A percentile compares a stretch with the other conserved stretches of the same genome.
Conservation (phyloP, 495 filamentous ascomycete species). For the Lophiostoma macrostomum region DNA sequence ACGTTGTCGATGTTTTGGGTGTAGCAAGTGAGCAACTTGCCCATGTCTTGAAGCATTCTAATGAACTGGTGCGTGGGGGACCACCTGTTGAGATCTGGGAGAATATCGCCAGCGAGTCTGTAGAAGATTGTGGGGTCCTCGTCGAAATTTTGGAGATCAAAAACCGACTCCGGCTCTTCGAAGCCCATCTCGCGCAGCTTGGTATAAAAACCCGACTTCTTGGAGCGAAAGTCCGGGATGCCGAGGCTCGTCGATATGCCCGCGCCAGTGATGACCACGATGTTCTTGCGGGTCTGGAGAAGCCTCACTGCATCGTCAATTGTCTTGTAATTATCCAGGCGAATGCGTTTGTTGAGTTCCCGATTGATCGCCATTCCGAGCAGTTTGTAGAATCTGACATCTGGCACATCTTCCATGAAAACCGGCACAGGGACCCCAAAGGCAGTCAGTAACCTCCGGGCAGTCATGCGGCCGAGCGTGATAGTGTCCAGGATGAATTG, state of each 20-base stretch:
- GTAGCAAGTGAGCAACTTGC: constrained; percentile 92
- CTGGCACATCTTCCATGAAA: constrained; percentile 51
- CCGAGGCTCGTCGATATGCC: constrained; percentile 76
- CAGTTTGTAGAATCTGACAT: constrained; percentile 67
- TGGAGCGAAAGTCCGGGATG: constrained; percentile 68
- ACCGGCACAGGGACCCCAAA: constrained; percentile 77
- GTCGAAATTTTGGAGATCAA: constrained; percentile 81
- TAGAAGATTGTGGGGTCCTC: constrained; percentile 84
- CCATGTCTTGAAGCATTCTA: constrained; percentile 84
- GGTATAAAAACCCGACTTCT: constrained; percentile 72
- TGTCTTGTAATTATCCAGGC: constrained; percentile 77
- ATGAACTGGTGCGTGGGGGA: constrained; percentile 96
- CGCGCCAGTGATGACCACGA: constrained; percentile 91
- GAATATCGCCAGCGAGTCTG: constrained; percentile 83
- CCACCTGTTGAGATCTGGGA: constrained; percentile 69
- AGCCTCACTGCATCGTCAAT: constrained; percentile 82
- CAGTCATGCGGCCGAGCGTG: constrained; percentile 62
- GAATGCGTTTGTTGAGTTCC: constrained; percentile 78
- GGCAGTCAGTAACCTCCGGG: constrained; percentile 84
- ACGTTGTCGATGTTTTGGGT: constrained; percentile 99
- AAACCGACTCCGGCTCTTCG: constrained; percentile 88
- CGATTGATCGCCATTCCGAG: constrained; percentile 73
- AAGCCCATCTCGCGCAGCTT: constrained; percentile 73
- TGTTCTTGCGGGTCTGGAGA: constrained; percentile 70
- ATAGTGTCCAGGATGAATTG: constrained; percentile 74